Evolutionary conservation across 2,329 filamentous ascomycete species (phyloP).

Genomic region (Botryotinia calthae): DNA sequence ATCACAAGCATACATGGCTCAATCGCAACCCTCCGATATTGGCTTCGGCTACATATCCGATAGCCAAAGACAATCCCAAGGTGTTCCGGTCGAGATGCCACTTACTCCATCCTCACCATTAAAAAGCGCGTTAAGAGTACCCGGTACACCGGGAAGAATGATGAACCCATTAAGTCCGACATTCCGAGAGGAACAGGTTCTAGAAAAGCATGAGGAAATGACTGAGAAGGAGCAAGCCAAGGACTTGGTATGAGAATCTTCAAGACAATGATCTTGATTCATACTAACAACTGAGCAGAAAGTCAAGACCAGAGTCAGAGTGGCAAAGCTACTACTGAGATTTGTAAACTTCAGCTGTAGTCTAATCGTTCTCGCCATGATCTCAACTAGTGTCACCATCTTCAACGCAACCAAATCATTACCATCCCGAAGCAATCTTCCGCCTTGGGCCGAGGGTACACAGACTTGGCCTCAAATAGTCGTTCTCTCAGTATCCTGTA

Average conservation of each 20-base stretch:
- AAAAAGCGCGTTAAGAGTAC: constrained; percentile 86
- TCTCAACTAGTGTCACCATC: constrained; percentile 83
- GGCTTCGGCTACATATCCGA: constrained; percentile 86
- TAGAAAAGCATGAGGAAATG: constrained; percentile 78
- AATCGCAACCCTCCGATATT: constrained; percentile 77
- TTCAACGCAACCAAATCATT: constrained; percentile 84
- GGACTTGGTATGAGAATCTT: constrained; percentile 58
- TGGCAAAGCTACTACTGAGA: constrained; percentile 94
- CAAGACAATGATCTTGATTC: constrained; percentile 33
- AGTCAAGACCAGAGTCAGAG: constrained; percentile 84
- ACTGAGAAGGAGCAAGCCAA: constrained; percentile 85
- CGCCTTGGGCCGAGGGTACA: constrained; percentile 78
- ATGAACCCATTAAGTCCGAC: constrained; percentile 87
- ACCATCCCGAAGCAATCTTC: constrained; percentile 73
- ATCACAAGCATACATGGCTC: constrained; percentile 51
- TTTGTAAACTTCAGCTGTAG: constrained; percentile 96
- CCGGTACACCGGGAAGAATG: constrained; percentile 73
- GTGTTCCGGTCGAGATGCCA: constrained; percentile 52
- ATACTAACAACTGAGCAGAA: constrained; percentile 57
- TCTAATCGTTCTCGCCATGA: constrained; percentile 87
- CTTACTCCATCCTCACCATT: constrained; percentile 74
- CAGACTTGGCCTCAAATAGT: constrained; percentile 87
- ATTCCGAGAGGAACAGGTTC: constrained; percentile 79
- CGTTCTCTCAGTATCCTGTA: constrained; percentile 72
- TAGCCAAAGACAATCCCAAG: constrained; percentile 48